Conservation (phyloP, 768 basidiomycete genomes). For the Podaxis sp. region DNA sequence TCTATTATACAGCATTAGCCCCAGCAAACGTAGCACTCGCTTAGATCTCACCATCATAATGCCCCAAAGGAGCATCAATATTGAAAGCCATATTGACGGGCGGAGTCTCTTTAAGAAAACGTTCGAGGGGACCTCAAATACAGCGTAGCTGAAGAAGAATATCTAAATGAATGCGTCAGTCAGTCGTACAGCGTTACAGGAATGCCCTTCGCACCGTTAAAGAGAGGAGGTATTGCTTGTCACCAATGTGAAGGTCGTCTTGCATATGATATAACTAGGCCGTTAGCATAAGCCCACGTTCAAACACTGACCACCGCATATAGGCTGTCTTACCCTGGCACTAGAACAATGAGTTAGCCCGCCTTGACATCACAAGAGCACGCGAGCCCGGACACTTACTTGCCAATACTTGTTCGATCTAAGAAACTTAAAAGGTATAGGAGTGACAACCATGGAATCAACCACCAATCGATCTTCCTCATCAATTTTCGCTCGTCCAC, state of each 20-base stretch:
- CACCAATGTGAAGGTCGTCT: slow-evolving; percentile 53
- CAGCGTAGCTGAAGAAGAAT: slow-evolving; percentile 62
- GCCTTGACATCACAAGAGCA: background rate
- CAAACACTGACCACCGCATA: background rate
- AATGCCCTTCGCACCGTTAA: slow-evolving; percentile 42
- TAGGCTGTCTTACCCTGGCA: slow-evolving; percentile 37
- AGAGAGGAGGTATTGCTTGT: slow-evolving; percentile 62
- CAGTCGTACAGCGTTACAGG: background rate
- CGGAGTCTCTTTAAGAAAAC: slow-evolving; percentile 69
- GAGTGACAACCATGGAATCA: slow-evolving; percentile 71
- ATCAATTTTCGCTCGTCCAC: slow-evolving; percentile 64
- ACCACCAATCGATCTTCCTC: slow-evolving; percentile 65
- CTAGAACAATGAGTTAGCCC: slow-evolving; percentile 24
- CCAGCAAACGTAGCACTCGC: background rate
- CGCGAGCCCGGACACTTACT: slow-evolving; percentile 29
- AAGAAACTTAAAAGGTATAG: slow-evolving; percentile 74
- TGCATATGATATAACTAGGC: slow-evolving; percentile 63
- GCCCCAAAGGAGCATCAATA: slow-evolving; percentile 74
- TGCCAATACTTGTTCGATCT: slow-evolving; percentile 51
- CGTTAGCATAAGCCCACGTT: background rate
- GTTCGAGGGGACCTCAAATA: slow-evolving; percentile 80
- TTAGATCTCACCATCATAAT: slow-evolving; percentile 59
- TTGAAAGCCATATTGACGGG: slow-evolving; percentile 75
- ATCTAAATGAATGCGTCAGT: slow-evolving; percentile 23
- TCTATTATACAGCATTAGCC: slow-evolving; percentile 36